Percentiles rank a stretch among this genome's conserved stretches.
Evolutionary conservation across 768 basidiomycete genomes (phyloP).

Genomic region (Boletus sp.): DNA sequence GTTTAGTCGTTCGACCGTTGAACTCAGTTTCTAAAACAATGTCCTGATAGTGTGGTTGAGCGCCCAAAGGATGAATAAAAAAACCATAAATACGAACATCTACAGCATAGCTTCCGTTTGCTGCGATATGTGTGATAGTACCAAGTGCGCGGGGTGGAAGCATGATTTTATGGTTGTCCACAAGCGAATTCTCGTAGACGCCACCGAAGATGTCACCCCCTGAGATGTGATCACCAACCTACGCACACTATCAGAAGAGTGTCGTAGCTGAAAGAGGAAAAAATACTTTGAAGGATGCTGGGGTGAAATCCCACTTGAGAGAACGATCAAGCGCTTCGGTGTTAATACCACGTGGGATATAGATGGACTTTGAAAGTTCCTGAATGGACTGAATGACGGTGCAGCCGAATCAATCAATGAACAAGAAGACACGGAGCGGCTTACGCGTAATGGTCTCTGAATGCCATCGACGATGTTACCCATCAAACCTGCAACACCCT

Average conservation of each 20-base stretch:
- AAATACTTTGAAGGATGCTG: slow-evolving; percentile 69
- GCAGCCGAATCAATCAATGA: slow-evolving; percentile 2
- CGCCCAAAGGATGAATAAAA: neutral
- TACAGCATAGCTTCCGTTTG: slow-evolving; percentile 91
- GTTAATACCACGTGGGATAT: slow-evolving; percentile 98
- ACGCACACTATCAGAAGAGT: slow-evolving; percentile 8
- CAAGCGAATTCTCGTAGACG: slow-evolving; percentile 96
- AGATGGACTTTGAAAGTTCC: slow-evolving; percentile 97
- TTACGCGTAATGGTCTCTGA: slow-evolving; percentile 84
- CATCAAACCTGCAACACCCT: slow-evolving; percentile 74
- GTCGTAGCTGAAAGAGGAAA: neutral
- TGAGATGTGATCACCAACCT: slow-evolving; percentile 96
- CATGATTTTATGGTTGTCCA: slow-evolving; percentile 98
- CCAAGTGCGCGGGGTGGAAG: slow-evolving; percentile 91
- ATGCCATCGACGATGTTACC: slow-evolving; percentile 99
- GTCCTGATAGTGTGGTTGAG: slow-evolving; percentile 52
- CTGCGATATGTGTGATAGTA: slow-evolving; percentile 89
- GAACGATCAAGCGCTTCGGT: slow-evolving; percentile 89
- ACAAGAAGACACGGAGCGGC: slow-evolving; percentile 26
- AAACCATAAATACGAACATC: slow-evolving; percentile 52
- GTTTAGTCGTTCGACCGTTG: slow-evolving; percentile 88
- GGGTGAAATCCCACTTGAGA: slow-evolving; percentile 94
- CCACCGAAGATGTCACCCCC: slow-evolving; percentile 96
- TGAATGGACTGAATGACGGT: slow-evolving; percentile 67
- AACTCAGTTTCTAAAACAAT: slow-evolving; percentile 97